Percentiles rank a stretch among this genome's conserved stretches.
Evolutionary conservation across 352 stramenopile species (phyloP).

Genomic region (Phytophthora ramorum): DNA sequence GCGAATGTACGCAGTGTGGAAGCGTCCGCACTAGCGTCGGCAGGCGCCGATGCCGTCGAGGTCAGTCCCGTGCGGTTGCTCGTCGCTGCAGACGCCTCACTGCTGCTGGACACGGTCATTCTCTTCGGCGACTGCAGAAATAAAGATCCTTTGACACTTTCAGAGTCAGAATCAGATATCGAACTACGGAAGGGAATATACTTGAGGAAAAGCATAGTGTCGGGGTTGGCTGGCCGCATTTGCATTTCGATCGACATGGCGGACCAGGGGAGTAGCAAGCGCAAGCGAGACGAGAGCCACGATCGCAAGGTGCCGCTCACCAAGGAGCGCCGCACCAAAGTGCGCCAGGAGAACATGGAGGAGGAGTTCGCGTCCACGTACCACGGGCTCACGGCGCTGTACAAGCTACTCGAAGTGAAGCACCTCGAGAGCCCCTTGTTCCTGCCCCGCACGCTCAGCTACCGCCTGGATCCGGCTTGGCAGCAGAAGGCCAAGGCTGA

Average conservation of each 20-base stretch:
- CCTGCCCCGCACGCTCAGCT: constrained; percentile 80
- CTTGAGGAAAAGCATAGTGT: background rate
- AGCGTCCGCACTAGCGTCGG: constrained; percentile 1
- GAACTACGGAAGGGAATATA: constrained; percentile 1
- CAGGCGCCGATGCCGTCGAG: background rate
- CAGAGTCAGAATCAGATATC: constrained; percentile 12
- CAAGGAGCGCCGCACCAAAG: constrained; percentile 50
- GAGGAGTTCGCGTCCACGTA: constrained; percentile 85
- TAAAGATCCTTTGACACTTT: constrained; percentile 17
- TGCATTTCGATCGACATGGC: constrained; percentile 19
- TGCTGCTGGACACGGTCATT: constrained; percentile 63
- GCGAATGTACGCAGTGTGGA: constrained; percentile 70
- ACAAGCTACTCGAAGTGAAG: constrained; percentile 83
- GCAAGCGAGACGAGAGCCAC: constrained; percentile 66
- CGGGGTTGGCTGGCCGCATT: constrained; percentile 34
- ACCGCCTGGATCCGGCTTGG: constrained; percentile 55
- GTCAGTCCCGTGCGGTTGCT: constrained; percentile 6
- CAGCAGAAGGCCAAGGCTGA: constrained; percentile 19
- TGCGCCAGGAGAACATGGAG: constrained; percentile 79
- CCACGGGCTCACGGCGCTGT: constrained; percentile 76
- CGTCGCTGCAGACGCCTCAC: constrained; percentile 10
- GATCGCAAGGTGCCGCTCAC: constrained; percentile 42
- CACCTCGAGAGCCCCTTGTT: constrained; percentile 78
- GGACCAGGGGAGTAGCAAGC: constrained; percentile 54
- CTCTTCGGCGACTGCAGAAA: constrained; percentile 21